These are phyloP conservation scores for Colletotrichum sp. DNA, from an alignment of 2,329 filamentous ascomycete species.

Conservation along the genomic window DNA sequence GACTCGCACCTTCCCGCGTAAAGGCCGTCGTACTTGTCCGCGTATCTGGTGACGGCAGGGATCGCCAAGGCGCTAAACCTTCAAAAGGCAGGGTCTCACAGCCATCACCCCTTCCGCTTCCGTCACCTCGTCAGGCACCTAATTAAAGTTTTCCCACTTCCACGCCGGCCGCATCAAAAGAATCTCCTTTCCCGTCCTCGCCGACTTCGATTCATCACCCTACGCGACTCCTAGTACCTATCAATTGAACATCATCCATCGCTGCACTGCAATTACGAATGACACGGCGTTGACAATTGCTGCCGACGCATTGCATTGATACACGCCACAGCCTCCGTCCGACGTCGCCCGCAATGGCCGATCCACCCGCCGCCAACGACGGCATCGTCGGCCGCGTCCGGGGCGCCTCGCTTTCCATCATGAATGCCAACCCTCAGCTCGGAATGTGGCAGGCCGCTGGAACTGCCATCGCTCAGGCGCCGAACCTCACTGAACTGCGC, in stretches of 20 bases:
- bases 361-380: neutral
- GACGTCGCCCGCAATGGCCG: constrained; percentile 1
- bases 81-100: neutral
- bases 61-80: neutral
- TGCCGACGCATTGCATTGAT: neutral
- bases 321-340: neutral
- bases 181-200: neutral
- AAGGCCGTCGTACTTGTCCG: neutral
- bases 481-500: constrained; percentile 31
- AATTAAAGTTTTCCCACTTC: neutral
- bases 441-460: constrained; percentile 35
- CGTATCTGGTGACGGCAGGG: neutral
- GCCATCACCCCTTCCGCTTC: neutral
- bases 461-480: constrained; percentile 33
- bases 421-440: constrained; percentile 32
- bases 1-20: neutral
- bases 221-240: neutral
- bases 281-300: neutral
- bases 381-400: constrained; percentile 28
- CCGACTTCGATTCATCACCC: neutral
- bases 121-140: neutral
- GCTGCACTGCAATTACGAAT: neutral
- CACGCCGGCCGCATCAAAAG: neutral
- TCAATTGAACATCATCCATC: neutral
- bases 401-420: constrained; percentile 29